Base-by-base conservation (phyloP, 805 yeast genomes). In the Grigorovia jiainica region DNA sequence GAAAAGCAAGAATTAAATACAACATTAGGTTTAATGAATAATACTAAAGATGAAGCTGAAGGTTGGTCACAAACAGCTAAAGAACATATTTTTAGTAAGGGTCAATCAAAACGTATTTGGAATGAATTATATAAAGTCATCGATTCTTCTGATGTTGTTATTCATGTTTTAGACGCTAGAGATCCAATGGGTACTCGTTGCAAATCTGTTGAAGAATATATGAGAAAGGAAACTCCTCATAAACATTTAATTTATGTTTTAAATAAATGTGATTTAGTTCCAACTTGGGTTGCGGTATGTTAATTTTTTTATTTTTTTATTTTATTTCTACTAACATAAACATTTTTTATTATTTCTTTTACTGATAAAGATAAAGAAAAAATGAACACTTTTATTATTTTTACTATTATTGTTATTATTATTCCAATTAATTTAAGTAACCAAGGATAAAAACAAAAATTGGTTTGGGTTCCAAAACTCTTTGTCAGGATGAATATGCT, bases 241-340 rank as follows among this genome's bases (percentile, higher is more conserved):
- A 90, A 90, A 67, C 98, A 92, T 72, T 72, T 90, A 69, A 82
- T 90, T 52, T 89, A 82, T 61, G 95, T 92, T 43, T 70, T 90
- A 66, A 90, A 90, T 76, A 90, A 90, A 73, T 89, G 97, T 76
- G 98, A 90, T 72, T 78, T 90, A 58, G 96, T 90, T 40, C 98
- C 98, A 49, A 90, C 96, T 37, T 90, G 97, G 97, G 97, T 87
- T 58, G 97, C 97, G 57, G 97, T 89, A 87, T 76, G 97, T 87
- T 36, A 16, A 43, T 46, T 29, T 43, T 36, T 41, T 41, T 35
- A 17, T 47, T 46, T 42, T 43, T 35, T 38, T 23, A 36, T 39
- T 43, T 41, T 36, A 24, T 36, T 31, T 7, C 36, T 38, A 31
- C 27, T 38, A 38, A 38, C 41, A 21, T 31, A 34, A 21, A 34